These are phyloP conservation scores for Penicillium mononematosum DNA, from an alignment of 495 filamentous ascomycete species.

Conservation along the genomic window DNA sequence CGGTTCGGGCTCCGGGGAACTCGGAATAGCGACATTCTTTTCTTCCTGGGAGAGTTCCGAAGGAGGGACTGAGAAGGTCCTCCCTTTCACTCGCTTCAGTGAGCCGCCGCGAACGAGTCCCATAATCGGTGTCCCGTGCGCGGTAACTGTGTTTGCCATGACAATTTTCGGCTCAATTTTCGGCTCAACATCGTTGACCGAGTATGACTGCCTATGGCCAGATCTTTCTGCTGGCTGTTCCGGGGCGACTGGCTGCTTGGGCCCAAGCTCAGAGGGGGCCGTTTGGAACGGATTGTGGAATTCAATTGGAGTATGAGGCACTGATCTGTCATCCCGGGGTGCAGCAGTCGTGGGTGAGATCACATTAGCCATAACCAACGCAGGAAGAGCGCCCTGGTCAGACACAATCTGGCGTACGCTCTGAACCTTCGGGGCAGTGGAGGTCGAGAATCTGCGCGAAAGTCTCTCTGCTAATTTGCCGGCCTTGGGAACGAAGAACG, in stretches of 20 bases:
- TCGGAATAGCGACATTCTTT: constrained; percentile 18
- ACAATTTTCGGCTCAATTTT: constrained; percentile 28
- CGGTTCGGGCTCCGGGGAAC: constrained; percentile 23
- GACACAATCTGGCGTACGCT: constrained; percentile 31
- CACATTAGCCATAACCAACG: constrained; percentile 42
- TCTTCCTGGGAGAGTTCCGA: constrained; percentile 27
- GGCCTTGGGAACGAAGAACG: constrained; percentile 45
- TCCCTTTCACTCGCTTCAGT: constrained; percentile 36
- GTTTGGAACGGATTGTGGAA: constrained; percentile 41
- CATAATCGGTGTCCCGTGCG: constrained; percentile 19
- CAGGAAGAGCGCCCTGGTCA: constrained; percentile 30
- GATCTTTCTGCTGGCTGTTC: constrained; percentile 11
- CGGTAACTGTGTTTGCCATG: constrained; percentile 27
- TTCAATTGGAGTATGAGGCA: constrained; percentile 24
- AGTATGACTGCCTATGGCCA: constrained; percentile 23
- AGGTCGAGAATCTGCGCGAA: constrained; percentile 32
- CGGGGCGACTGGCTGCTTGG: neutral
- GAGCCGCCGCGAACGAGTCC: constrained; percentile 29
- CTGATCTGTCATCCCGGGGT: constrained; percentile 10
- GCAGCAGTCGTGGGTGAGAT: constrained; percentile 23
- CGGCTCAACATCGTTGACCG: constrained; percentile 28
- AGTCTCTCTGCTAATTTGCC: constrained; percentile 38
- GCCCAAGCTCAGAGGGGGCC: neutral
- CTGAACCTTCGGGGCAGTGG: constrained; percentile 26
- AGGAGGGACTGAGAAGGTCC: constrained; percentile 36